Conservation (phyloP, 208 protist genomes). For the Crithidia mellificae region DNA sequence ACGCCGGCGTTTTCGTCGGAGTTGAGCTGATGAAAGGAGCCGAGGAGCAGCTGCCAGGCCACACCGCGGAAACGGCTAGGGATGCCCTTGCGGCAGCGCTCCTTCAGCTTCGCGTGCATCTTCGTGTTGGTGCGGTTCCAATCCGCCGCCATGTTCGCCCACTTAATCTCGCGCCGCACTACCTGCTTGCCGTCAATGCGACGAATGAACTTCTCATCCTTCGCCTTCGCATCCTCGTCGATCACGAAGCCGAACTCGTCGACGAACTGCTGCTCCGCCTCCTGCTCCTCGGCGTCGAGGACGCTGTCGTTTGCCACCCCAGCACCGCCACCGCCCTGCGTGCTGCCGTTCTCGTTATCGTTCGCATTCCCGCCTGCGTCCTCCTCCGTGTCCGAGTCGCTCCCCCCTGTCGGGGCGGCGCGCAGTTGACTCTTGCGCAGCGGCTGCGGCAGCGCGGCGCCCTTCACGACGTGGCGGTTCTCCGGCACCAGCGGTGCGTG, state of each 20-base stretch:
- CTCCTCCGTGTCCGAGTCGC: constrained; percentile 55
- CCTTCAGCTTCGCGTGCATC: constrained; percentile 82
- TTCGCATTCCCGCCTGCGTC: constrained; percentile 10
- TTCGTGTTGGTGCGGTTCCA: constrained; percentile 77
- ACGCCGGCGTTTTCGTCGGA: constrained; percentile 71
- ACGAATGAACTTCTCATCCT: constrained; percentile 66
- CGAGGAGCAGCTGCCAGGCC: constrained; percentile 87
- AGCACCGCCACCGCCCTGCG: neutral
- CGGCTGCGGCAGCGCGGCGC: constrained; percentile 25
- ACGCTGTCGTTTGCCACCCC: constrained; percentile 16
- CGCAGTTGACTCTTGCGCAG: constrained; percentile 44
- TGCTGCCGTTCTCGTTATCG: constrained; percentile 11
- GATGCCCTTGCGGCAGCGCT: constrained; percentile 91
- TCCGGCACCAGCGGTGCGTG: constrained; percentile 22
- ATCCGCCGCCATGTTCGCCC: constrained; percentile 86
- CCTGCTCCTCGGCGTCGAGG: constrained; percentile 36
- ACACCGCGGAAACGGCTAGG: constrained; percentile 74
- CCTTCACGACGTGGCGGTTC: constrained; percentile 23
- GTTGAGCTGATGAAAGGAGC: constrained; percentile 73
- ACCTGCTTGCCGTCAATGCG: constrained; percentile 71
- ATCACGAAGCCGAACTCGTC: constrained; percentile 92
- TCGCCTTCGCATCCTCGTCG: constrained; percentile 61
- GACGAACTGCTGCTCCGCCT: constrained; percentile 74
- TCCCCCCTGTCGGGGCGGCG: constrained; percentile 48
- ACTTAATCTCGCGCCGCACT: constrained; percentile 85